Base-by-base conservation (phyloP, 768 basidiomycete genomes). In the Amyloporia xantha region DNA sequence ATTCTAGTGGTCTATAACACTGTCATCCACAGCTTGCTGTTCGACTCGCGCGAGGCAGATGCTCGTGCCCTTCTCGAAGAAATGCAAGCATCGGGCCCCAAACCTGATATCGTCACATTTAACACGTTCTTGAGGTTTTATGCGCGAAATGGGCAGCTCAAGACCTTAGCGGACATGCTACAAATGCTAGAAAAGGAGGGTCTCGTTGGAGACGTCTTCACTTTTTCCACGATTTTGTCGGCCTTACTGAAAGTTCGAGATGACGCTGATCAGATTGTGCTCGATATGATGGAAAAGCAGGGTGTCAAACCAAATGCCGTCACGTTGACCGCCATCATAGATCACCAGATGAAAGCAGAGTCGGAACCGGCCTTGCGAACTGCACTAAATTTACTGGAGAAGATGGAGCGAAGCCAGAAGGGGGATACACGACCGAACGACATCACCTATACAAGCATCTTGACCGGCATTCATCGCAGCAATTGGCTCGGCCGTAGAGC, bases 161-260 rank as follows among this genome's bases (percentile, higher is more conserved):
- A 77, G 46, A 70, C 68, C 1, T 71, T 94, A 51, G 78, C 81
- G 2, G 54, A 64, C 15, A 63, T 81, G 20, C 66, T 98, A 41
- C 73, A 74, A 41, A 65, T 71, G 49, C 80, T 95, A 70, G 64
- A 70, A 21, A 61, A 70, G 12, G 71, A 67, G 1, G 72, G 73
- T 0, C 59, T 95, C 27, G 57, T 66, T 19, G 87, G 91, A 5
- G 90, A 97, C 62, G 78, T 87, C 10, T 81, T 84, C 65, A 96
- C 87, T 0, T 97, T 84, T 64, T 91, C 93, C 3, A 91, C 84
- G 11, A 74, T 97, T 26, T 79, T 97, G 15, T 79, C 84, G 21
- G 84, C 88, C 1, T 63, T 95, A 46, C 75, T 92, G 43, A 79
- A 77, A 54, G 78, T 77, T 12, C 73, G 81, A 48, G 65, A 74